These are phyloP conservation scores for Saraca asoca DNA, from an alignment of 331 rosid species.

Conservation along the genomic window DNA sequence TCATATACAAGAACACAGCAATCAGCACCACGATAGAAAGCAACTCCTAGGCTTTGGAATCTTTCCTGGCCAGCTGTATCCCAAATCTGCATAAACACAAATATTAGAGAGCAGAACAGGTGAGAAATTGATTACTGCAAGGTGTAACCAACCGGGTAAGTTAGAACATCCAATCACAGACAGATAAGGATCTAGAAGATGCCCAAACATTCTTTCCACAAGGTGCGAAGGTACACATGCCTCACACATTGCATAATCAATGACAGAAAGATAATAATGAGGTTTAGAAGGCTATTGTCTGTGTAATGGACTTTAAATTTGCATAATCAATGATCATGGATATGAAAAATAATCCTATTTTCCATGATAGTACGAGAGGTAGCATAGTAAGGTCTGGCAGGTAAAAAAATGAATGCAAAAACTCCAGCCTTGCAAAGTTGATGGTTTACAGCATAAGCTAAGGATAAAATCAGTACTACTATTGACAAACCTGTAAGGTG, in stretches of 20 bases:
- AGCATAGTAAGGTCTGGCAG: background rate
- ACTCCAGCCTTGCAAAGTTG: background rate
- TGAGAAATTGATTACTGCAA: background rate
- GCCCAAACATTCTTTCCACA: constrained; percentile 3
- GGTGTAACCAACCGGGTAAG: background rate
- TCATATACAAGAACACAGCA: constrained; percentile 99
- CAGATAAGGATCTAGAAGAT: constrained; percentile 6
- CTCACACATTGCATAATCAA: constrained; percentile 5
- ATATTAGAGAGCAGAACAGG: background rate
- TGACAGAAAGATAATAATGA: background rate
- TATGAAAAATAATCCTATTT: background rate
- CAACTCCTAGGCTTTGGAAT: constrained; percentile 98
- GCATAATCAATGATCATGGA: background rate
- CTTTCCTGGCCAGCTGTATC: constrained; percentile 99
- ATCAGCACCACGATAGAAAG: constrained; percentile 99
- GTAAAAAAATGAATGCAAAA: background rate
- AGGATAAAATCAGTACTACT: constrained; percentile 4
- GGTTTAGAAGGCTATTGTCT: too few species aligned
- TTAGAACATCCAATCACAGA: constrained; percentile 5
- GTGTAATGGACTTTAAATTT: background rate
- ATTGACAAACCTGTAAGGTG: constrained; percentile 82
- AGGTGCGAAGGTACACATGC: constrained; percentile 25
- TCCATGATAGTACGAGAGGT: background rate
- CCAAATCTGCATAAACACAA: constrained; percentile 73
- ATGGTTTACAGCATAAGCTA: background rate